A percentile compares a stretch with the other conserved stretches of the same genome.
Conservation (phyloP, 169 alveolate genomes). For the Ichthyophthirius multifiliis region DNA sequence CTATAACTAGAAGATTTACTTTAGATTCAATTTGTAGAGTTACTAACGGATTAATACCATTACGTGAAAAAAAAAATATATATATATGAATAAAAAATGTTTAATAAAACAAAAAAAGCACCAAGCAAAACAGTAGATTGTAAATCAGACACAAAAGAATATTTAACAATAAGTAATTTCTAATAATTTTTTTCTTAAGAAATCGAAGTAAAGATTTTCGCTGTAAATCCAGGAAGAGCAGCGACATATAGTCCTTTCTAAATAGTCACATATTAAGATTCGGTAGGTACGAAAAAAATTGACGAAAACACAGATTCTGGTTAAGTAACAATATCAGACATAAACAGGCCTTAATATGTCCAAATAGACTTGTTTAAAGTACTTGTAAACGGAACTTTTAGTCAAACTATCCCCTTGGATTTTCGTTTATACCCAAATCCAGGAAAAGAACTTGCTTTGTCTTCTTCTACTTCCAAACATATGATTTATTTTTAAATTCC, state of each 20-base stretch:
- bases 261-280: slow-evolving; percentile 8
- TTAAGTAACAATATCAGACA: slow-evolving; percentile 1
- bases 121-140: no score
- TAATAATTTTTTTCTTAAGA: slow-evolving; percentile 3
- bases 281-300: background rate
- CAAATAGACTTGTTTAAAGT: slow-evolving; percentile 21
- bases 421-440: slow-evolving; percentile 23
- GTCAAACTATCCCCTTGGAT: slow-evolving; percentile 11
- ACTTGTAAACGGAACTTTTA: slow-evolving; percentile 15
- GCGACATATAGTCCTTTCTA: background rate
- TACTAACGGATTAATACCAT: slow-evolving; percentile 11
- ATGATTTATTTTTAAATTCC: slow-evolving; percentile 18
- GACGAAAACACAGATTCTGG: slow-evolving; percentile 21
- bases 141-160: no score
- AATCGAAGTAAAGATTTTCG: slow-evolving; percentile 18
- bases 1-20: background rate
- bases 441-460: slow-evolving; percentile 3
- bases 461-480: slow-evolving; percentile 3
- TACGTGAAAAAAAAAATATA: no score
- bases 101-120: no score
- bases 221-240: slow-evolving; percentile 21
- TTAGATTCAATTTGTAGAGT: slow-evolving; percentile 26
- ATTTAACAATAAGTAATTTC: slow-evolving; percentile 8
- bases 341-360: slow-evolving; percentile 20
- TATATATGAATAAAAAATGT: no score